Evolutionary conservation across 306 rosid species (phyloP), one percentile per base, ranked within the genome.

Genomic region (Pyrus bretschneideri): DNA sequence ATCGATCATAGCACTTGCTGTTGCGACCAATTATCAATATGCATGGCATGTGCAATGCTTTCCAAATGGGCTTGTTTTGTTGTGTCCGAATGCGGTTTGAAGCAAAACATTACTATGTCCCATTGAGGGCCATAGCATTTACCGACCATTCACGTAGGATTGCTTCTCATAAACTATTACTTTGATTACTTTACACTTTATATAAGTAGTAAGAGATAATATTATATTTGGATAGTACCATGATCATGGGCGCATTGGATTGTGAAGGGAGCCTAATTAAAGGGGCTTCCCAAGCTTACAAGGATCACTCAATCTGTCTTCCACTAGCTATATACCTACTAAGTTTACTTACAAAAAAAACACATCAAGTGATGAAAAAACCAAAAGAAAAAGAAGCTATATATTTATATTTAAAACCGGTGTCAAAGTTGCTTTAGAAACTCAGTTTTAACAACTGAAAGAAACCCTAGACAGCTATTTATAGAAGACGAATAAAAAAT

Each of bases 211-310:
- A 23, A 6, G 11, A 5, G 1, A 25, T 42, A 42, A 17, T 27
- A 30, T 40, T 15, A 73, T 40, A 44, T 63, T 67, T 67, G 79
- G 46, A 22, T 72, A 8, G 30, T 15, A 35, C 38, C 40, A 35
- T 35, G 40, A 21, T 58, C 78, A 19, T 71, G 38, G 59, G 35
- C 33, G 59, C 35, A 59, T 9, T 46, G 81, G 60, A 71, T 46
- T 42, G 65, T 58, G 85, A 81, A 29, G 11, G 49, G 27, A 46
- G 11, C 51, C 72, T 38, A 31, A 78, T 31, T n/a, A 31, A 40
- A 21, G 52, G n/a, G 29, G 10, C 27, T 30, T 4, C 30, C 40
- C n/a, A 21, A 19, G 18, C 38, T 29, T 3, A 19, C 14, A 27
- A 29, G 23, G 44, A 60, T 17, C 58, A 22, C 38, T 51, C 55